Evolutionary conservation across 768 basidiomycete species (phyloP), one percentile per base, ranked within the genome.

Genomic region (Paxillus rubicundulus): DNA sequence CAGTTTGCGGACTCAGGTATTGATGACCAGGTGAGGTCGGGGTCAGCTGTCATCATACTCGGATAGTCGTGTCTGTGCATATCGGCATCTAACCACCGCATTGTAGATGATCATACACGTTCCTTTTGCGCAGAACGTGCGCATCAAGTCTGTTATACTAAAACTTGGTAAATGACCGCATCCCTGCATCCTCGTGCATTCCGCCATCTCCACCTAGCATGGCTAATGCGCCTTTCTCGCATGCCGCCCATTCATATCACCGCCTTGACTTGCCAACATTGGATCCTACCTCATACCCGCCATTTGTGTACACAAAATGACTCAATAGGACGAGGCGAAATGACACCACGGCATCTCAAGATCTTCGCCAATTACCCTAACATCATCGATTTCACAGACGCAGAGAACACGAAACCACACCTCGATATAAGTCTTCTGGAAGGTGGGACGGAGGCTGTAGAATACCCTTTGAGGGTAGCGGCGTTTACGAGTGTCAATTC

Each of bases 311-410:
- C 47, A 28, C 36, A 50, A 41, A 53, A 58, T n/a, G 5, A 40
- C 28, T 40, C 18, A 50, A 50, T 24, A 87, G 89, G 89, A n/a
- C 76, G 89, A 59, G 90, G 90, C 43, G 89, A 90, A 49, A 46
- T 70, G n/a, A 78, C 87, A 2, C 90, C 90, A 6, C 81, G 82
- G n/a, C 84, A 83, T 65, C 74, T 93, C 28, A 79, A 85, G 50
- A 74, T 92, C 59, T 92, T 82, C 65, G 82, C 84, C 48, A 93
- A 93, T 66, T 76, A 82, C 52, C 74, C 84, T 3, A 83, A 75
- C 41, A 91, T 92, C 49, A 75, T 91, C 59, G 90, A 91, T 64
- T 92, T 93, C 64, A 67, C 75, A 4, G 87, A 91, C 49, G 85
- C 80, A 13, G 89, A 91, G 53, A 73, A 69, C 38, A 79, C 78